These are phyloP conservation scores for Aspergillus spinulosporus DNA, from an alignment of 2,329 filamentous ascomycete species.

Conservation along the genomic window DNA sequence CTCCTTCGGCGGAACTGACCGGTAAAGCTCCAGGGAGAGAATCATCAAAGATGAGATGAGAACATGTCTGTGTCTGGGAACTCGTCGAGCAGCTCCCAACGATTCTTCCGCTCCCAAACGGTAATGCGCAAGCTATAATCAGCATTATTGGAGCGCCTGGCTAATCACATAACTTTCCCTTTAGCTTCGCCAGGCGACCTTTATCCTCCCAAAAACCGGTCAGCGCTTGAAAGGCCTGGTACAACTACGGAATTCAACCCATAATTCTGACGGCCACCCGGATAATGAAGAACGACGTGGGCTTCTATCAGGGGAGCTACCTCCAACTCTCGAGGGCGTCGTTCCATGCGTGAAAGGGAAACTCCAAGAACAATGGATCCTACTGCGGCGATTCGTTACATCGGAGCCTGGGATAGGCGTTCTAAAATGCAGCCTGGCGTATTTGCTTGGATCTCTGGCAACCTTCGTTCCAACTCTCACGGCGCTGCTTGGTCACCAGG, in stretches of 20 bases:
- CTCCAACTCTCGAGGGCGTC: constrained; percentile 17
- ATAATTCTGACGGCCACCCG: constrained; percentile 26
- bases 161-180: constrained; percentile 9
- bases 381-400: constrained; percentile 60
- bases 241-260: constrained; percentile 63
- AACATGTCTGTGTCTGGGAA: constrained; percentile 32
- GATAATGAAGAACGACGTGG: constrained; percentile 41
- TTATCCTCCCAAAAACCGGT: constrained; percentile 82
- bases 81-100: constrained; percentile 33
- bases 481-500: constrained; percentile 73
- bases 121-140: constrained; percentile 22
- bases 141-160: neutral
- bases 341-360: constrained; percentile 23
- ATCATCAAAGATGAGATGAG: constrained; percentile 24
- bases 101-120: constrained; percentile 36
- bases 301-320: constrained; percentile 32
- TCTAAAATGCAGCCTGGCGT: constrained; percentile 88
- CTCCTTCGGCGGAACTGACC: neutral
- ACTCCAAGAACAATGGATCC: constrained; percentile 40
- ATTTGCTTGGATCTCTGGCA: constrained; percentile 79
- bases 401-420: constrained; percentile 77
- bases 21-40: neutral
- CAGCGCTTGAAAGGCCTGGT: constrained; percentile 79
- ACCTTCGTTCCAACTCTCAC: constrained; percentile 78
- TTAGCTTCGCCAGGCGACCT: constrained; percentile 77